A percentile compares a stretch with the other conserved stretches of the same genome.
Conservation (phyloP, 805 yeast species). For the Candida ulmi region DNA sequence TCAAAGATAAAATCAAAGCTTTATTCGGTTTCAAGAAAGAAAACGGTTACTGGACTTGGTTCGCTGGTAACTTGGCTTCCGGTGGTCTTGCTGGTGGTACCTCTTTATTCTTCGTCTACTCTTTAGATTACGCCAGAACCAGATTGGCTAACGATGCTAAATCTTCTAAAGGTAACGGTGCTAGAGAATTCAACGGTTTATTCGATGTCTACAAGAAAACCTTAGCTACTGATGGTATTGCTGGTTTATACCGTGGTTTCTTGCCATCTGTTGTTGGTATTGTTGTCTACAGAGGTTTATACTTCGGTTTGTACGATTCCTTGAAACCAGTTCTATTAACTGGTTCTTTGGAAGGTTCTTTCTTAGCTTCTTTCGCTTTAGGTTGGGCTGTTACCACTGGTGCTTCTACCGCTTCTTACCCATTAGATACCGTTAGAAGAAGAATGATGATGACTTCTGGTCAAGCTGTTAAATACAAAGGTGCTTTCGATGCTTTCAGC, state of each 20-base stretch:
- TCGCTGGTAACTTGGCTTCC: slow-evolving; percentile 96
- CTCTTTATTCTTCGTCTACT: slow-evolving; percentile 88
- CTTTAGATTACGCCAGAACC: slow-evolving; percentile 97
- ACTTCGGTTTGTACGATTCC: slow-evolving; percentile 97
- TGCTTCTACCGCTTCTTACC: slow-evolving; percentile 98
- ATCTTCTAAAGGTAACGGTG: slow-evolving; percentile 79
- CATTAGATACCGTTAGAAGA: slow-evolving; percentile 98
- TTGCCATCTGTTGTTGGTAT: slow-evolving; percentile 97
- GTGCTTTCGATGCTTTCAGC: slow-evolving; percentile 90
- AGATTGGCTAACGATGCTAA: slow-evolving; percentile 98
- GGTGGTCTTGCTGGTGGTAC: slow-evolving; percentile 99
- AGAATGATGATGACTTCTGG: slow-evolving; percentile 99
- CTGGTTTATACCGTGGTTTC: slow-evolving; percentile 99
- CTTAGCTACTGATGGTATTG: slow-evolving; percentile 91
- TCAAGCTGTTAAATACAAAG: slow-evolving; percentile 93
- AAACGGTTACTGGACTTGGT: slow-evolving; percentile 89
- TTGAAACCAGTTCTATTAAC: slow-evolving; percentile 90
- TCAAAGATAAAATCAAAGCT: slow-evolving; percentile 95
- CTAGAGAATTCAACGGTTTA: slow-evolving; percentile 96
- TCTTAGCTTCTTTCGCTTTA: slow-evolving; percentile 91
- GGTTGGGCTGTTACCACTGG: slow-evolving; percentile 98
- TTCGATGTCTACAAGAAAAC: slow-evolving; percentile 96
- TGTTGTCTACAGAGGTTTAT: slow-evolving; percentile 97
- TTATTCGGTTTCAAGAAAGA: slow-evolving; percentile 97
- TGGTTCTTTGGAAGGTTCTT: slow-evolving; percentile 91